Conservation (phyloP, 2,329 filamentous ascomycete species). For the Trichoderma sp. region DNA sequence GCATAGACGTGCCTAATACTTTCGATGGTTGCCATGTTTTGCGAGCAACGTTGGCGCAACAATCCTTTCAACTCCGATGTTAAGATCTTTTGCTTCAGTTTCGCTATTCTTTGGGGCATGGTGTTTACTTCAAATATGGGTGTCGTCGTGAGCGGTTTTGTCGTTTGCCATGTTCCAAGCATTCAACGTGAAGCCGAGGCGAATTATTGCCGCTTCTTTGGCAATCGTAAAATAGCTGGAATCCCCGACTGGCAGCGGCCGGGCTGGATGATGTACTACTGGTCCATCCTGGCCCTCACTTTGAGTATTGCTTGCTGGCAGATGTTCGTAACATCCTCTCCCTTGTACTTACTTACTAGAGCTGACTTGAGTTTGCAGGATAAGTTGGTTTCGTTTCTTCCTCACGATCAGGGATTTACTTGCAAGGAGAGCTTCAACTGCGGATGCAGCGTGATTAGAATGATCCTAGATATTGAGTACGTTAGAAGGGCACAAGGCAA, state of each 20-base stretch:
- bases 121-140: neutral
- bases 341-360: too few species aligned
- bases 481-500: neutral
- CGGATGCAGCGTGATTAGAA: too few species aligned
- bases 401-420: neutral
- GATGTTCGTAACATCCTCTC: constrained; percentile 1
- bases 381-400: neutral
- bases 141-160: neutral
- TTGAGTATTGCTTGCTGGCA: constrained; percentile 10
- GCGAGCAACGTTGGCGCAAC: neutral
- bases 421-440: neutral
- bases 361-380: constrained; percentile 1
- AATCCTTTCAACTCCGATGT: neutral
- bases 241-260: neutral
- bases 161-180: neutral
- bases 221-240: neutral
- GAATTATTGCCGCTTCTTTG: constrained; percentile 17
- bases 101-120: neutral
- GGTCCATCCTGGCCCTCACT: neutral
- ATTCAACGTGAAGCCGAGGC: neutral
- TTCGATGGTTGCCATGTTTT: neutral
- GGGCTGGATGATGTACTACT: neutral
- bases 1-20: neutral
- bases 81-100: neutral
- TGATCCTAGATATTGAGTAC: neutral